phyloP scores from a whole-genome alignment of 73 alveolate species.

The Tetrahymena borealis region DNA sequence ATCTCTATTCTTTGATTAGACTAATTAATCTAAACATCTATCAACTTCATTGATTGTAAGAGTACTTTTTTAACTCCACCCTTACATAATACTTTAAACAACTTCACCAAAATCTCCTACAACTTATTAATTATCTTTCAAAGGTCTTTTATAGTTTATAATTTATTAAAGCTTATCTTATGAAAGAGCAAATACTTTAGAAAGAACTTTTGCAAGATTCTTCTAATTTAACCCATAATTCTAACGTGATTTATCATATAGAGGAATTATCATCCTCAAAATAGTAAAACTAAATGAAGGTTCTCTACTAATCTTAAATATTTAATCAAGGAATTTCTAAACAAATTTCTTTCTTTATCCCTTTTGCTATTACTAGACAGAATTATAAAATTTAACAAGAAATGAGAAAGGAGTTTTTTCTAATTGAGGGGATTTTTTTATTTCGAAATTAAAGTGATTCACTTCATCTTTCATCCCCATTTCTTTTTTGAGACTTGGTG shows the following conservation, averaged over 20 bases:
- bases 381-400: neutral
- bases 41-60: constrained; percentile 68
- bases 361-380: neutral
- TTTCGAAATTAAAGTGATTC: neutral
- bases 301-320: neutral
- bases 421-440: neutral
- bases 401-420: neutral
- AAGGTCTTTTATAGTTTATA: constrained; percentile 89
- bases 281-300: constrained; percentile 46
- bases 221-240: constrained; percentile 85
- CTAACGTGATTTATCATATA: constrained; percentile 82
- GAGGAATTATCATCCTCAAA: constrained; percentile 67
- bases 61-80: constrained; percentile 56
- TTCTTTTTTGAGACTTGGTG: neutral
- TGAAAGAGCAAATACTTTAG: constrained; percentile 75
- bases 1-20: constrained; percentile 66
- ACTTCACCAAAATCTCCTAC: constrained; percentile 90
- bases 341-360: neutral
- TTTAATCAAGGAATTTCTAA: neutral
- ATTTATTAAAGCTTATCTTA: constrained; percentile 72
- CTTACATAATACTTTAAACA: constrained; percentile 59
- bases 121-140: constrained; percentile 72
- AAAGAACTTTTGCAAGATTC: constrained; percentile 69
- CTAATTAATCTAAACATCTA: constrained; percentile 66
- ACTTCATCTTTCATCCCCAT: neutral